Evolutionary conservation across 306 rosid genomes (phyloP).

Genomic region (Hippophae gyantsensis): DNA sequence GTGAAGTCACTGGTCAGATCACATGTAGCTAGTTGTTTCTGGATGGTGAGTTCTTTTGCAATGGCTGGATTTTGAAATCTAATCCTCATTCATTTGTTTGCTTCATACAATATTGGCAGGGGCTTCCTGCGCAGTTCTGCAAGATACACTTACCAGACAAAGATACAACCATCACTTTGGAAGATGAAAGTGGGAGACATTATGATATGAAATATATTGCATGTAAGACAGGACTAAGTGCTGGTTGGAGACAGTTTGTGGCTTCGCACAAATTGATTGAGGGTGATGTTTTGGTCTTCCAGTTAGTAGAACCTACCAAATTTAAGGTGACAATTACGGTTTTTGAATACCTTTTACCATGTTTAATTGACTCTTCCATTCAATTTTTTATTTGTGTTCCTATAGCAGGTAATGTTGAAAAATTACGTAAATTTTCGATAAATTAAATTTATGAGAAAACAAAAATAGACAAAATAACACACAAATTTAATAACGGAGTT

Average conservation of each 20-base stretch:
- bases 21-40: constrained; percentile 77
- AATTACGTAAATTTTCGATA: too few relatives aligned
- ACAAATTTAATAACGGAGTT: too few relatives aligned
- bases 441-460: too few relatives aligned
- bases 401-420: too few relatives aligned
- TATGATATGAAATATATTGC: constrained; percentile 65
- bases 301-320: constrained; percentile 67
- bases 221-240: constrained; percentile 69
- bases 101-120: constrained; percentile 28
- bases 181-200: constrained; percentile 69
- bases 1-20: constrained; percentile 86
- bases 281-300: constrained; percentile 85
- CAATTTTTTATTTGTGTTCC: too few relatives aligned
- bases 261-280: constrained; percentile 67
- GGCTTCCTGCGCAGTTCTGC: constrained; percentile 66
- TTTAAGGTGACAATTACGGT: constrained; percentile 45
- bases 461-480: too few relatives aligned
- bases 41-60: constrained; percentile 55
- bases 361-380: too few relatives aligned
- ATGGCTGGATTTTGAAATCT: not conserved
- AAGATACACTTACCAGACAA: constrained; percentile 56
- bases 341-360: too few relatives aligned
- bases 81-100: not conserved
- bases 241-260: constrained; percentile 96
- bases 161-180: constrained; percentile 56